Evolutionary conservation across 2,329 filamentous ascomycete genomes (phyloP).

Genomic region (Didymella keratinophila): DNA sequence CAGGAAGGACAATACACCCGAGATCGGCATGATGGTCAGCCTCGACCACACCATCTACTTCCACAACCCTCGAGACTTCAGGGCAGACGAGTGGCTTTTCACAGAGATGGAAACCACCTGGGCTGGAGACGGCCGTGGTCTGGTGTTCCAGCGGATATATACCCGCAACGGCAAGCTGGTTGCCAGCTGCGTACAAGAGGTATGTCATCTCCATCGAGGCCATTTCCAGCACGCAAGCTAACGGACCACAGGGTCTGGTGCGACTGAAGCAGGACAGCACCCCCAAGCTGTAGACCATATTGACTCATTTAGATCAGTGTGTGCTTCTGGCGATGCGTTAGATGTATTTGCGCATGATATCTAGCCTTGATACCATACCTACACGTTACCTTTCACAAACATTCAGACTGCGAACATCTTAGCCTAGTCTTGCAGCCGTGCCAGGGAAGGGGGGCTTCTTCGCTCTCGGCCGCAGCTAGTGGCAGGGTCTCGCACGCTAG

Average conservation of each 20-base stretch:
- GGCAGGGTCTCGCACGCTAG: slow-evolving; percentile 12
- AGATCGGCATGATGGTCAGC: slow-evolving; percentile 84
- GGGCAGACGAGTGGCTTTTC: slow-evolving; percentile 76
- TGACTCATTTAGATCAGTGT: not conserved
- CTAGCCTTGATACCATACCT: slow-evolving; percentile 16
- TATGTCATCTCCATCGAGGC: slow-evolving; percentile 32
- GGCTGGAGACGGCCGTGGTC: slow-evolving; percentile 77
- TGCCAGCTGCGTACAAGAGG: slow-evolving; percentile 84
- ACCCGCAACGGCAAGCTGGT: slow-evolving; percentile 74
- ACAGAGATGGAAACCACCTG: slow-evolving; percentile 82
- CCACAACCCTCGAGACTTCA: slow-evolving; percentile 59
- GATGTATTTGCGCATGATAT: not conserved
- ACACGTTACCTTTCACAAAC: not conserved
- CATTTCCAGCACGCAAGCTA: not conserved
- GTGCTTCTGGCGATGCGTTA: not conserved
- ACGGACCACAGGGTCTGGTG: slow-evolving; percentile 17
- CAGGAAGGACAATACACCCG: slow-evolving; percentile 60
- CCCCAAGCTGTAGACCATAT: slow-evolving; percentile 13
- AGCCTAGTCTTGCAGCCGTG: slow-evolving; percentile 3
- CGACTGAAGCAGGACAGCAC: slow-evolving; percentile 22
- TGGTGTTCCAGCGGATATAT: slow-evolving; percentile 79
- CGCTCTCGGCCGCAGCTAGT: slow-evolving; percentile 12
- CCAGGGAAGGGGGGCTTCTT: slow-evolving; percentile 6
- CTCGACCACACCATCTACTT: slow-evolving; percentile 74
- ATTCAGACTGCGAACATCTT: slow-evolving; percentile 1